phyloP scores from a whole-genome alignment of 495 filamentous ascomycete genomes.

The Aspergillus ostianus region DNA sequence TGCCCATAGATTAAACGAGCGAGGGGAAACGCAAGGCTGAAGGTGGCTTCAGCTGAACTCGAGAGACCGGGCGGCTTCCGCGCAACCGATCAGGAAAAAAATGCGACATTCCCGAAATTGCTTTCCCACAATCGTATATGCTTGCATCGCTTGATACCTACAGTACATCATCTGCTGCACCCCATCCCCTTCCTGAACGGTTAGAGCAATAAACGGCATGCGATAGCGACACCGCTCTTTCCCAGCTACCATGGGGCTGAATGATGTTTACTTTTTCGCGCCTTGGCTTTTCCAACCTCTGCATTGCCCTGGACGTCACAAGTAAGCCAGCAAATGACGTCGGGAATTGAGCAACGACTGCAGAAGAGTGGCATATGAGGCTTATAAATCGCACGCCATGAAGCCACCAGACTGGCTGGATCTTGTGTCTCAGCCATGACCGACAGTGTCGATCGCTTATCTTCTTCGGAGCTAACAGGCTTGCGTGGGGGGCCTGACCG shows the following conservation, averaged over 20 bases:
- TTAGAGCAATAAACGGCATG: not conserved
- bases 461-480: not conserved
- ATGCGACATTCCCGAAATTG: not conserved
- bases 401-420: not conserved
- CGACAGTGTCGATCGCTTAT: constrained; percentile 7
- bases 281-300: not conserved
- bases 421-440: constrained; percentile 11
- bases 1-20: not conserved
- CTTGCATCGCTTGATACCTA: not conserved
- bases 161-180: not conserved
- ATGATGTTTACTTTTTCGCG: not conserved
- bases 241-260: not conserved
- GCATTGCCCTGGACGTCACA: not conserved
- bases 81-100: not conserved
- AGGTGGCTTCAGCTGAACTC: not conserved
- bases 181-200: not conserved
- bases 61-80: not conserved
- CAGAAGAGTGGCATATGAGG: constrained; percentile 1
- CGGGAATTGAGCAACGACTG: not conserved
- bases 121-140: not conserved
- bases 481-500: not conserved
- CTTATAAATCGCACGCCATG: not conserved
- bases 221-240: constrained; percentile 18
- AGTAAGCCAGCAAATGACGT: not conserved
- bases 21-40: not conserved